Evolutionary conservation across 2,329 filamentous ascomycete species (phyloP), one percentile per base, ranked within the genome.

Genomic region (Microthyrium microscopicum): DNA sequence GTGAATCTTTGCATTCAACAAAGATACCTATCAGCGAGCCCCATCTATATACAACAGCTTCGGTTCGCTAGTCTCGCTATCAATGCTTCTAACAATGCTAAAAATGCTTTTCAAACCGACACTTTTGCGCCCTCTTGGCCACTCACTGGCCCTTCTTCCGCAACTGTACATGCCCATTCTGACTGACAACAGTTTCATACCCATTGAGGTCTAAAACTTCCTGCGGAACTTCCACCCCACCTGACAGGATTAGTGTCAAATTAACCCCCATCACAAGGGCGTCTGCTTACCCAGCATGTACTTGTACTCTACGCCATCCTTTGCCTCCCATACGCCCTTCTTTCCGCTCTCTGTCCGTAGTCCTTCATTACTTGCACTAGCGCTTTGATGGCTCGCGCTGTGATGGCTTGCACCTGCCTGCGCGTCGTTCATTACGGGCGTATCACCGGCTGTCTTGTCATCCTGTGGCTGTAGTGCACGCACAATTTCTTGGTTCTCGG

Each of bases 401-500:
- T 25, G 22, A 25, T 13, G 12, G 12, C 26, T 9, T 29, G 13
- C 8, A 9, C 15, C 11, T 29, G 7, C 26, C 26, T 25, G 22
- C 9, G 12, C 22, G 9, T 25, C 9, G 22, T 13, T 9, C 12
- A 9, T 9, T 9, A 25, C 9, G 12, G 12, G 9, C 22, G 9
- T 25, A 12, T 33, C 22, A 20, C 27, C 25, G 2, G 20, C 31
- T 18, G 29, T 29, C 22, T 35, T 26, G 12, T 29, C 19, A 3
- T 20, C 33, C 5, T 22, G 17, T 13, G 16, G 34, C 34, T 57
- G 59, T 37, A 82, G 64, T 32, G 75, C 70, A 35, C 73, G 66
- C 33, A 85, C 71, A 44, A 79, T 77, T 20, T 70, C 65, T 41
- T 78, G 77, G 12, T 80, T 81, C 36, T 75, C 75, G 20, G 75